Conservation (phyloP, 1,139 yeast genomes). For the Saccharomyces hybrid region DNA sequence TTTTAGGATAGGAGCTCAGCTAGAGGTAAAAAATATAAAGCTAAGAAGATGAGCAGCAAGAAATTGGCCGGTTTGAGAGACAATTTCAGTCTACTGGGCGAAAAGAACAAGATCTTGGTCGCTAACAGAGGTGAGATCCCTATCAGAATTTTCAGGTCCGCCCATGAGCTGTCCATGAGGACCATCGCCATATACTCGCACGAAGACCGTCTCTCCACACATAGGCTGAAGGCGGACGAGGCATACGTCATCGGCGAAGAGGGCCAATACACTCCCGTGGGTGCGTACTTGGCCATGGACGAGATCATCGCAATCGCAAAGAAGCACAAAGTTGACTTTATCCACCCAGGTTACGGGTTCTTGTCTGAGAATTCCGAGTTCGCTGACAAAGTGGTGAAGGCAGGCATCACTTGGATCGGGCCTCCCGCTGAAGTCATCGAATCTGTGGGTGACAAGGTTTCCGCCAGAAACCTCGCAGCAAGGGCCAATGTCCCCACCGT, state of each 20-base stretch:
- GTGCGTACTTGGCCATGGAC: constrained; percentile 91
- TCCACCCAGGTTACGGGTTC: constrained; percentile 98
- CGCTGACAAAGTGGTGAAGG: constrained; percentile 83
- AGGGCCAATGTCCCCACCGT: constrained; percentile 83
- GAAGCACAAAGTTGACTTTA: constrained; percentile 84
- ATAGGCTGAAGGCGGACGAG: constrained; percentile 86
- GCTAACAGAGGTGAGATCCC: constrained; percentile 97
- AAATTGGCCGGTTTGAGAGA: constrained; percentile 36
- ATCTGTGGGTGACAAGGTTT: constrained; percentile 95
- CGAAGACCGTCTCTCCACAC: constrained; percentile 93
- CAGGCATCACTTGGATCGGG: constrained; percentile 94
- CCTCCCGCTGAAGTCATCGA: constrained; percentile 86
- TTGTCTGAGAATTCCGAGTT: constrained; percentile 90
- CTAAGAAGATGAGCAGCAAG: constrained; percentile 3
- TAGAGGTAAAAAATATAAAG: background rate
- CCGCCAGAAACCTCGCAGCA: constrained; percentile 83
- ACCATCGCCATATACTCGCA: constrained; percentile 96
- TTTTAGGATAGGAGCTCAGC: background rate
- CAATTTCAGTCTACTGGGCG: constrained; percentile 39
- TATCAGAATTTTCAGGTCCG: constrained; percentile 86
- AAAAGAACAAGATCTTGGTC: constrained; percentile 64
- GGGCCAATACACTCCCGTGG: constrained; percentile 91
- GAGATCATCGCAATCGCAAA: constrained; percentile 89
- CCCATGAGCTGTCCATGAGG: constrained; percentile 95
- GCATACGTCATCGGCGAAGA: constrained; percentile 85